Conservation (phyloP, 2,329 filamentous ascomycete species). For the Xylaria sp. region DNA sequence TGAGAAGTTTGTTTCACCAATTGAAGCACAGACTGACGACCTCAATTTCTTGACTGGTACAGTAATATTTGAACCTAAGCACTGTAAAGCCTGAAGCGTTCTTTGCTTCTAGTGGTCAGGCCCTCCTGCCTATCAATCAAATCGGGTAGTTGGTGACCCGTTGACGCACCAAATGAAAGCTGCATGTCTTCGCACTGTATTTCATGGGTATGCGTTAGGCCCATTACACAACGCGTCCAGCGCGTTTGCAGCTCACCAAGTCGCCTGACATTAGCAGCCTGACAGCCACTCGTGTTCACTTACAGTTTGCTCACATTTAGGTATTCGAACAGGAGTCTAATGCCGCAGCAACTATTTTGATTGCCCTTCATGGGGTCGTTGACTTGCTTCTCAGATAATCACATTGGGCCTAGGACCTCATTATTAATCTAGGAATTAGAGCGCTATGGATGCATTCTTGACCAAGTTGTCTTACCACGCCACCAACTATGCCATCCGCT, state of each 20-base stretch:
- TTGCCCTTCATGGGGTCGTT: slow-evolving; percentile 22
- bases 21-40: too few relatives aligned
- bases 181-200: background rate
- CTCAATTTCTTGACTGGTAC: background rate
- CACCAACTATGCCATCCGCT: slow-evolving; percentile 89
- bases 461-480: slow-evolving; percentile 65
- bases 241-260: background rate
- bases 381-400: background rate
- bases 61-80: background rate
- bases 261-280: background rate
- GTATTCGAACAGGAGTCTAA: background rate
- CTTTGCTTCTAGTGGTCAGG: background rate
- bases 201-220: background rate
- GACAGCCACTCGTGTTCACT: background rate
- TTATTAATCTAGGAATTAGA: slow-evolving; percentile 13
- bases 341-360: slow-evolving; percentile 10
- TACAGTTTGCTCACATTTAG: background rate
- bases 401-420: slow-evolving; percentile 8
- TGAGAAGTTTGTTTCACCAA: too few relatives aligned
- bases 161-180: background rate
- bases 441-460: slow-evolving; percentile 70
- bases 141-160: background rate
- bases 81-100: background rate
- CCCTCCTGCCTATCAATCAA: background rate
- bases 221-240: background rate